Conservation (phyloP, 2,329 filamentous ascomycete genomes). For the Xylaria polymorpha region DNA sequence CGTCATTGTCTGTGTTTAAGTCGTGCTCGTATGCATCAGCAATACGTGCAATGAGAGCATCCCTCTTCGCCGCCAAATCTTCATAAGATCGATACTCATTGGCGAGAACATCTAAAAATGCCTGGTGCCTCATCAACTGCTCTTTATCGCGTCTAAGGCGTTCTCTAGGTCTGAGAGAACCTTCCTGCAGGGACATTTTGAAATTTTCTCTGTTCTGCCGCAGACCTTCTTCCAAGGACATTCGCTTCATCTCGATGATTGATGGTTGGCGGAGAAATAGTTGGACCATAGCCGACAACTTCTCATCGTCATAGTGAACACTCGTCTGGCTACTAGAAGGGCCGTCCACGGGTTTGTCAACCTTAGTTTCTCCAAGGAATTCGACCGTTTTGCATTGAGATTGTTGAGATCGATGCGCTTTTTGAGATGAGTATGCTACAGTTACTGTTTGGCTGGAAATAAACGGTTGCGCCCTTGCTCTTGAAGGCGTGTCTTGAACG, state of each 20-base stretch:
- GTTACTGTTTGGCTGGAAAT: conserved; percentile 33
- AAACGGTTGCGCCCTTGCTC: conserved; percentile 28
- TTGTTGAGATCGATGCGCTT: conserved; percentile 33
- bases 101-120: conserved; percentile 56
- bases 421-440: conserved; percentile 41
- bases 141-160: conserved; percentile 64
- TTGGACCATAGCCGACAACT: conserved; percentile 52
- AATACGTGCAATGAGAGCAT: conserved; percentile 60
- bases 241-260: conserved; percentile 52
- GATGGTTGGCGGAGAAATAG: conserved; percentile 52
- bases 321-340: conserved; percentile 33
- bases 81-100: conserved; percentile 58
- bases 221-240: conserved; percentile 56
- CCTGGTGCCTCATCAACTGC: conserved; percentile 59
- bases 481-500: conserved; percentile 46
- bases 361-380: conserved; percentile 22
- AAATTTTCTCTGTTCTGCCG: conserved; percentile 62
- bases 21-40: conserved; percentile 63
- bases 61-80: conserved; percentile 56
- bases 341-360: conserved; percentile 32
- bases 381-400: conserved; percentile 31
- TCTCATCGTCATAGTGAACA: conserved; percentile 45
- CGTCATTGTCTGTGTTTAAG: conserved; percentile 64
- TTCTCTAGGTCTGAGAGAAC: conserved; percentile 58
- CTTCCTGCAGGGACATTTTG: conserved; percentile 59